Base-by-base conservation (phyloP, 2,329 filamentous ascomycete genomes). In the Aschersonia sp. region DNA sequence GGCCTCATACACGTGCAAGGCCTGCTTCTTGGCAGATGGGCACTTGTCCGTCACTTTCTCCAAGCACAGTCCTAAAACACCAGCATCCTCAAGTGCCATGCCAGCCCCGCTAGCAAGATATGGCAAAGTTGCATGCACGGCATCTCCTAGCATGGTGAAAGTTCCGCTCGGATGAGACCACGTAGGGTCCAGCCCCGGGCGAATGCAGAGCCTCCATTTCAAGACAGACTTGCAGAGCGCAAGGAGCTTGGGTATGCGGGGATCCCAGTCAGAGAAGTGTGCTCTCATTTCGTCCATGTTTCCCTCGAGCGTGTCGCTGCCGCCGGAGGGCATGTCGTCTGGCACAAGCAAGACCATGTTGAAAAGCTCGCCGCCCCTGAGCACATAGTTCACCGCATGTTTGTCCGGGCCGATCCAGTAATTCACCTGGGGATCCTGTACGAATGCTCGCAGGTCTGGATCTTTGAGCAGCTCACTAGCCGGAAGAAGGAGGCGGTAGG, bases 111-210 rank as follows among this genome's bases (percentile, higher is more conserved):
- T 58, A 2, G 76, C 75, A 0, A 80, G 64, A 55, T 83, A 83
- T 0, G 79, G 80, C 0, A 83, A 64, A 0, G 77, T 82, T 1
- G 79, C 78, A 51, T 83, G 78, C 2, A 78, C 76, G 0, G 78
- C 75, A 54, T 83, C 79, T 0, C 80, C 79, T 0, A 83, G 64
- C 55, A 83, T 69, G 0, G 75, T 73, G 54, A 79, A 79, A 0
- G 72, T 63, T 0, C 70, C 76, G 0, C 68, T 72, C 0, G 69
- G 60, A 52, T 81, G 71, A 0, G 68, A 74, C 79, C 79, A 83
- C 1, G 58, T 57, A 5, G 60, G 60, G n/a, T 63, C 60, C 39
- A 79, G 66, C 5, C 70, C 70, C 1, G 69, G 69, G 1, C 76
- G 67, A 49, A 77, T 78, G 57, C 72, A 76, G 0, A 81, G 60